These are phyloP conservation scores for Fraxinus xanthoxyloides DNA, from an alignment of 305 asterid species.

Conservation along the genomic window DNA sequence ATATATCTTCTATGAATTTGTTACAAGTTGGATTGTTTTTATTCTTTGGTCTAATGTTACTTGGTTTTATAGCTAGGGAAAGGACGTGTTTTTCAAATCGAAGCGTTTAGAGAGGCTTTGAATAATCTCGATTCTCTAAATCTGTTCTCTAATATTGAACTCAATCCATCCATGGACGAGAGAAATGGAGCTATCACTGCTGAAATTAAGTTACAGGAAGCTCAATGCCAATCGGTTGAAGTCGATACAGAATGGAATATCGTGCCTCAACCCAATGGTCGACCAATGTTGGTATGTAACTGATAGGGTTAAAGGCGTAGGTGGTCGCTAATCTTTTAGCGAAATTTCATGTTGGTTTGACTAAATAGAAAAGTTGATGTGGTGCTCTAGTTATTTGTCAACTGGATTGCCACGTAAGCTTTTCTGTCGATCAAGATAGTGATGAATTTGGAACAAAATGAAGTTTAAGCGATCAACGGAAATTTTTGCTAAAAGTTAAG, in stretches of 20 bases:
- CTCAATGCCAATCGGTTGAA: conserved; percentile 94
- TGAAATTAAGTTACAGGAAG: conserved; percentile 85
- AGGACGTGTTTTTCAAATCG: conserved; percentile 84
- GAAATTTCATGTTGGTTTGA: background rate
- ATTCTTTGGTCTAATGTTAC: background rate
- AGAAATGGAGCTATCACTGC: conserved; percentile 87
- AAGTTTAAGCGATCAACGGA: background rate
- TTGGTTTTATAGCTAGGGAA: conserved; percentile 61
- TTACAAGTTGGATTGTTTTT: background rate
- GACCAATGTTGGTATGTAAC: conserved; percentile 71
- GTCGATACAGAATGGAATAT: conserved; percentile 95
- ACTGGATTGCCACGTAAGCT: background rate
- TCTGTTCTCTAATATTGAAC: conserved; percentile 90
- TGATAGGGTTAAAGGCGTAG: background rate
- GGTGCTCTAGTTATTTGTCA: background rate
- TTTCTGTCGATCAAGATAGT: background rate
- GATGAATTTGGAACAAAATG: background rate
- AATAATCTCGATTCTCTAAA: conserved; percentile 77
- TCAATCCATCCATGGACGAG: conserved; percentile 95
- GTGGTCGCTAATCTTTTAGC: background rate
- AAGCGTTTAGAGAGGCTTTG: conserved; percentile 89
- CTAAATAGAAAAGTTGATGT: too few relatives aligned
- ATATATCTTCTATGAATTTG: background rate
- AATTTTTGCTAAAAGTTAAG: background rate
- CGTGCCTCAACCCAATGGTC: conserved; percentile 96